Evolutionary conservation across 257 asterid species (phyloP).

Genomic region (Penstemon barbatus): DNA sequence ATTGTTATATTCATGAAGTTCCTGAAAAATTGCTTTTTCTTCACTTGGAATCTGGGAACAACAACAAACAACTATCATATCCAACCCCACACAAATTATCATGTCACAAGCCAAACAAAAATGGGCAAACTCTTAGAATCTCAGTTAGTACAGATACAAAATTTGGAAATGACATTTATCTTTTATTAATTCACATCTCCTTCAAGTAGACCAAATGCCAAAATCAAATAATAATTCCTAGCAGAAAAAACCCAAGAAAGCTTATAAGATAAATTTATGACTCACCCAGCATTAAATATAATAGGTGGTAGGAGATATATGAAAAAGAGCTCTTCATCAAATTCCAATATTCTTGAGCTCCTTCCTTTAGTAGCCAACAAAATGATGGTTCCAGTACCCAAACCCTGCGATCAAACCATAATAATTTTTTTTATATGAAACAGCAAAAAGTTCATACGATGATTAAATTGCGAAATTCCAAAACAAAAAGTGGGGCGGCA

Average conservation of each 20-base stretch:
- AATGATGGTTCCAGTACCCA: constrained; percentile 48
- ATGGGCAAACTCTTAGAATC: not conserved
- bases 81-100: not conserved
- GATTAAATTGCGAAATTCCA: not conserved
- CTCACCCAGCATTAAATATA: constrained; percentile 84
- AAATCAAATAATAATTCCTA: not conserved
- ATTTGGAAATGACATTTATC: not conserved
- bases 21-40: constrained; percentile 72
- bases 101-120: not conserved
- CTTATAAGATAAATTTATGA: not conserved
- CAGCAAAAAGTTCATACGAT: not conserved
- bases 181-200: not conserved
- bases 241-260: not conserved
- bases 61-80: not conserved
- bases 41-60: constrained; percentile 66
- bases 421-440: not conserved
- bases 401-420: constrained; percentile 49
- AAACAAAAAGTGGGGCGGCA: not conserved
- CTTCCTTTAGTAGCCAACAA: constrained; percentile 49
- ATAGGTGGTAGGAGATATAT: constrained; percentile 82
- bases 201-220: not conserved
- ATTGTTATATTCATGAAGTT: constrained; percentile 53
- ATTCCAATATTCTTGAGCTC: constrained; percentile 57
- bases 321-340: constrained; percentile 73
- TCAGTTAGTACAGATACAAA: not conserved